Conservation (phyloP, 345 rosid genomes). For the Eutrema heterophyllum region DNA sequence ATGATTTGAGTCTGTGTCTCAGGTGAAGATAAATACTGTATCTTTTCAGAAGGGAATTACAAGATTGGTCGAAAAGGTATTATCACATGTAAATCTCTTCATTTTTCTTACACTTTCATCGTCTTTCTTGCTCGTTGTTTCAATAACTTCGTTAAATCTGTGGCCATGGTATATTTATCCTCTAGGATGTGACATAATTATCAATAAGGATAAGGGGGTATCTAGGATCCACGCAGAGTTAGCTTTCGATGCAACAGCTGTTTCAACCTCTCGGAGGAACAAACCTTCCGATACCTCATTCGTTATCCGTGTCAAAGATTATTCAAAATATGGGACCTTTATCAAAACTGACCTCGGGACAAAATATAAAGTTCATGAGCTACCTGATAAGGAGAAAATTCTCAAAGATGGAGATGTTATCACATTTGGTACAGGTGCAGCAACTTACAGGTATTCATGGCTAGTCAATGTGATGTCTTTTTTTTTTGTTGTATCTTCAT, state of each 20-base stretch:
- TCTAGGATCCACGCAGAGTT: slow-evolving; percentile 87
- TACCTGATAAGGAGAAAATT: slow-evolving; percentile 51
- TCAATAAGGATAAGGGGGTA: slow-evolving; percentile 80
- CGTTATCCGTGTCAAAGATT: slow-evolving; percentile 56
- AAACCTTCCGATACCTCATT: slow-evolving; percentile 31
- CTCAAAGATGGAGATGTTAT: slow-evolving; percentile 68
- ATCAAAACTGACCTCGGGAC: slow-evolving; percentile 41
- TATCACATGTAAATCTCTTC: not conserved
- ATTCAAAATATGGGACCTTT: slow-evolving; percentile 89
- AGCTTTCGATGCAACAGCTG: slow-evolving; percentile 48
- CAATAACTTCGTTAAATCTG: not conserved
- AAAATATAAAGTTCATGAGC: slow-evolving; percentile 58
- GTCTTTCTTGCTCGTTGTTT: not conserved
- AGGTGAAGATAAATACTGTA: slow-evolving; percentile 69
- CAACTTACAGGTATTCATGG: slow-evolving; percentile 61
- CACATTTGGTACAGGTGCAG: slow-evolving; percentile 81
- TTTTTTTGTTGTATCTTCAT: not conserved
- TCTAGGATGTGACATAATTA: slow-evolving; percentile 81
- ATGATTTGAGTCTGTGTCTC: slow-evolving; percentile 5
- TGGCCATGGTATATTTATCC: not conserved
- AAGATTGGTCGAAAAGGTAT: slow-evolving; percentile 83
- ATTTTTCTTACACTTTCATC: not conserved
- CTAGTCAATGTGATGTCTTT: not conserved
- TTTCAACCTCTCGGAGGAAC: slow-evolving; percentile 17
- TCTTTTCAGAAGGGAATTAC: slow-evolving; percentile 55